A percentile compares a stretch with the other conserved stretches of the same genome.
Evolutionary conservation across 495 filamentous ascomycete genomes (phyloP).

Genomic region (Hyaloscypha bicolor): DNA sequence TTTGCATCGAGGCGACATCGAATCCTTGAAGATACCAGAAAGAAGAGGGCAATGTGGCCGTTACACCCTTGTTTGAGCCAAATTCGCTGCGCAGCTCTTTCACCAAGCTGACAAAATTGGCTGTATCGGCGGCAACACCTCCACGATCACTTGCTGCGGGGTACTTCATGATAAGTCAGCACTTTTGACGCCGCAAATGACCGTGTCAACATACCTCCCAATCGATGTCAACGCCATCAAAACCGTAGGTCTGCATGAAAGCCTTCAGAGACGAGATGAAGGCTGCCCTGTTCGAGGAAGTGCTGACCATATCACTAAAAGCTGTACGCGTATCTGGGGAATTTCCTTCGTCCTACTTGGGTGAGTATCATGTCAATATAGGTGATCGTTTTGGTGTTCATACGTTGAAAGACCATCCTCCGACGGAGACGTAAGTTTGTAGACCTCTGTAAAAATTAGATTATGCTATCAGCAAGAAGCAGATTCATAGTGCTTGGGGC

Average conservation of each 20-base stretch:
- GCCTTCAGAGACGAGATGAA: constrained; percentile 46
- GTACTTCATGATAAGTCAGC: constrained; percentile 39
- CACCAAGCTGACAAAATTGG: constrained; percentile 47
- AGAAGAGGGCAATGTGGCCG: constrained; percentile 9
- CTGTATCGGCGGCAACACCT: constrained; percentile 42
- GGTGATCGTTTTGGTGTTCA: not conserved
- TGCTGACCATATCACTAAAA: constrained; percentile 38
- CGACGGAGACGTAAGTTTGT: constrained; percentile 42
- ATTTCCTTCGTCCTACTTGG: constrained; percentile 9
- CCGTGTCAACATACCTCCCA: constrained; percentile 30
- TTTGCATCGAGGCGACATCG: constrained; percentile 40
- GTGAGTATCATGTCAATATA: constrained; percentile 3
- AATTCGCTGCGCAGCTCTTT: constrained; percentile 23
- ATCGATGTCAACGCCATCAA: constrained; percentile 58
- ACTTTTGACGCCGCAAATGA: constrained; percentile 49
- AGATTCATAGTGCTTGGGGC: too few species aligned
- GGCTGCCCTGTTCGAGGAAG: constrained; percentile 31
- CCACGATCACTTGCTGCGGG: constrained; percentile 51
- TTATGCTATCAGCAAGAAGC: too few species aligned
- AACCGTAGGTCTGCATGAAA: constrained; percentile 48
- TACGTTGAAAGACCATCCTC: constrained; percentile 48
- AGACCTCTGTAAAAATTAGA: constrained; percentile 28
- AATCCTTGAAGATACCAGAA: constrained; percentile 55
- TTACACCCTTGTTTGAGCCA: constrained; percentile 1
- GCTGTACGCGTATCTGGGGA: constrained; percentile 26